These are phyloP conservation scores for Podospora sp. DNA, from an alignment of 495 filamentous ascomycete genomes.

Conservation along the genomic window DNA sequence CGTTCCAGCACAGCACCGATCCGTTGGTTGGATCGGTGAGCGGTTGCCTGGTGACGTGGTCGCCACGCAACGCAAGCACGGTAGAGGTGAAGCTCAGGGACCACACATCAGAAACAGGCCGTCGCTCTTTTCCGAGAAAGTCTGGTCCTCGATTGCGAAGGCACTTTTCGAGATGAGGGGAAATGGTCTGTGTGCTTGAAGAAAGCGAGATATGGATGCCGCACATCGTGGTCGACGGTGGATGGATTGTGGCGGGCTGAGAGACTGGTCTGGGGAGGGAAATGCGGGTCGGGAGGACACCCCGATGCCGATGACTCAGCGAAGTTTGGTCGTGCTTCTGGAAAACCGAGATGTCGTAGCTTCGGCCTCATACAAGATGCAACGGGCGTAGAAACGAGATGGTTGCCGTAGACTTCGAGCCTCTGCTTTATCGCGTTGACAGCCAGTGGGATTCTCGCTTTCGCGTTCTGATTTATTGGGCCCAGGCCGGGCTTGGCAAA, in stretches of 20 bases:
- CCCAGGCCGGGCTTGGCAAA: not conserved
- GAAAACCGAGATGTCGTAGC: too few species aligned
- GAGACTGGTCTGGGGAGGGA: not conserved
- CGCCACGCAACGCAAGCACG: slow-evolving; percentile 82
- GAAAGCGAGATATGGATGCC: slow-evolving; percentile 48
- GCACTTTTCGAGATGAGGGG: slow-evolving; percentile 35
- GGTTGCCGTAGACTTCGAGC: too few species aligned
- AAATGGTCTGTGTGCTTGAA: slow-evolving; percentile 29
- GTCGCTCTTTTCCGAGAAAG: slow-evolving; percentile 47
- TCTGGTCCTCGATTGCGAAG: slow-evolving; percentile 55
- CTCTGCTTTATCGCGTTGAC: too few species aligned
- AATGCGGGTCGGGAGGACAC: too few species aligned
- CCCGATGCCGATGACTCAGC: too few species aligned
- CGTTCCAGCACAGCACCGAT: slow-evolving; percentile 93
- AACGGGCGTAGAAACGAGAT: too few species aligned
- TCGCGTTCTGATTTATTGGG: not conserved
- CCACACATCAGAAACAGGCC: slow-evolving; percentile 28
- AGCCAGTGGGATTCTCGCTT: too few species aligned
- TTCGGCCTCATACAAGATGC: too few species aligned
- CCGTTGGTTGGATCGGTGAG: slow-evolving; percentile 60
- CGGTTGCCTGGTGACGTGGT: slow-evolving; percentile 71
- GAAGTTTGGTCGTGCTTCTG: too few species aligned
- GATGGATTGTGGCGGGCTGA: not conserved
- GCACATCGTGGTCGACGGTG: slow-evolving; percentile 43
- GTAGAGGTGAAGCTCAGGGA: slow-evolving; percentile 72